These are phyloP conservation scores for Amylocystis lapponica DNA, from an alignment of 768 basidiomycete genomes.

Conservation along the genomic window DNA sequence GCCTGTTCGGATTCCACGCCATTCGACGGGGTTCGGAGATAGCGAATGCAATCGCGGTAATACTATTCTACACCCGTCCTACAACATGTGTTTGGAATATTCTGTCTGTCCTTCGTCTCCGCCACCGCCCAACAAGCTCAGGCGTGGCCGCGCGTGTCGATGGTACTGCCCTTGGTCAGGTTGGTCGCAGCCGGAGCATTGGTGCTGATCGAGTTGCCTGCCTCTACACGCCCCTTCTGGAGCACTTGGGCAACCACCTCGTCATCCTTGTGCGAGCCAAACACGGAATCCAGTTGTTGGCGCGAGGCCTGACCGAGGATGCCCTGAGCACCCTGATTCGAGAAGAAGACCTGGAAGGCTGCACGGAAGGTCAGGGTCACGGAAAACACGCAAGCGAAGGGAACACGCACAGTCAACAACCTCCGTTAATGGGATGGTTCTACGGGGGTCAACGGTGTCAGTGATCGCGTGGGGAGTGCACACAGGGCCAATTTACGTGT, in stretches of 20 bases:
- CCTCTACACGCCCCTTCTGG: slow-evolving; percentile 55
- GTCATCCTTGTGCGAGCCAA: slow-evolving; percentile 57
- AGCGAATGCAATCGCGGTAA: too few species aligned
- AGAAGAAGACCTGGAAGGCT: slow-evolving; percentile 72
- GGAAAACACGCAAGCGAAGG: neutral
- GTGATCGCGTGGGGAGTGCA: neutral
- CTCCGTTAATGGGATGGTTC: slow-evolving; percentile 62
- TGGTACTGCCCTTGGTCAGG: slow-evolving; percentile 27
- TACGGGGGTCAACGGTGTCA: slow-evolving; percentile 21
- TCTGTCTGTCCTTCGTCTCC: too few species aligned
- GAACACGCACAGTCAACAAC: slow-evolving; percentile 78
- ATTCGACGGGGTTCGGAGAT: too few species aligned
- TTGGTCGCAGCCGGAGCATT: slow-evolving; percentile 18
- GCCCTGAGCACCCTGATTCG: slow-evolving; percentile 75
- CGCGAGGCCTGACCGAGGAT: slow-evolving; percentile 67
- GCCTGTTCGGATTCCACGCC: too few species aligned
- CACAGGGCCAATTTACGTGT: slow-evolving; percentile 49
- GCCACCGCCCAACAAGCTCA: slow-evolving; percentile 25
- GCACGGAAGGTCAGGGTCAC: neutral
- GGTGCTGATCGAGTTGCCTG: slow-evolving; percentile 42
- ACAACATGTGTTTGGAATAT: too few species aligned
- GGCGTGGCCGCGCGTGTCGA: slow-evolving; percentile 40
- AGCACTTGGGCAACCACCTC: slow-evolving; percentile 60
- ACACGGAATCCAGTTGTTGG: slow-evolving; percentile 74
- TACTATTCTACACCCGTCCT: too few species aligned